Percentiles rank a stretch among this genome's conserved stretches.
phyloP scores from a whole-genome alignment of 225 moss, liverwort and hornwort genomes.

The Ulota crispa region DNA sequence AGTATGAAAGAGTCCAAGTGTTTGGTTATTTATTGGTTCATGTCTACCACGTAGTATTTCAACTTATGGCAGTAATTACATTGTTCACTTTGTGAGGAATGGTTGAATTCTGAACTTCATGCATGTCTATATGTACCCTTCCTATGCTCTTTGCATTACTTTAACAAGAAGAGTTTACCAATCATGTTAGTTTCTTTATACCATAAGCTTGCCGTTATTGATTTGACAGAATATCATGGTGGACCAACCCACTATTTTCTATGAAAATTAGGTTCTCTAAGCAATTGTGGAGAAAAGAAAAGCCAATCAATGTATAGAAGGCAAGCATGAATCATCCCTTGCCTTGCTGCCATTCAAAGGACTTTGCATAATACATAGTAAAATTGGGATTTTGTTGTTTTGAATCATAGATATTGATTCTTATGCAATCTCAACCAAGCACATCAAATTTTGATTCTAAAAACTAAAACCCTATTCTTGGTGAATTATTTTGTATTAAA shows the following conservation, averaged over 20 bases:
- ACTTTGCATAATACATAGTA: too few species aligned
- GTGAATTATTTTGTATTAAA: too few species aligned
- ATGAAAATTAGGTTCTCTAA: neutral
- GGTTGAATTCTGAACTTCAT: neutral
- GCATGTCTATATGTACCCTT: neutral
- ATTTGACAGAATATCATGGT: neutral
- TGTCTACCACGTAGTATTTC: neutral
- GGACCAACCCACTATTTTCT: neutral
- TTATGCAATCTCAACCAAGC: too few species aligned
- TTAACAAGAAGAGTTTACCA: too few species aligned
- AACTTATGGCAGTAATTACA: too few species aligned
- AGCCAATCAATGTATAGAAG: neutral
- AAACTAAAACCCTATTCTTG: too few species aligned
- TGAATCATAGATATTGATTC: too few species aligned
- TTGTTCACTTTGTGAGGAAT: neutral
- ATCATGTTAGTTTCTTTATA: too few species aligned
- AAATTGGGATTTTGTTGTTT: too few species aligned
- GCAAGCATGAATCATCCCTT: too few species aligned
- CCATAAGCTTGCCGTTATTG: neutral
- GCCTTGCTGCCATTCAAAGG: too few species aligned
- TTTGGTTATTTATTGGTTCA: neutral
- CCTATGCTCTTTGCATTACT: neutral
- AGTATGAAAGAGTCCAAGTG: neutral
- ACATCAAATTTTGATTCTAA: too few species aligned
- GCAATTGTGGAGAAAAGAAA: neutral